Base-by-base conservation (phyloP, 2,329 filamentous ascomycete genomes). In the Fusarium brevicatenulatum region DNA sequence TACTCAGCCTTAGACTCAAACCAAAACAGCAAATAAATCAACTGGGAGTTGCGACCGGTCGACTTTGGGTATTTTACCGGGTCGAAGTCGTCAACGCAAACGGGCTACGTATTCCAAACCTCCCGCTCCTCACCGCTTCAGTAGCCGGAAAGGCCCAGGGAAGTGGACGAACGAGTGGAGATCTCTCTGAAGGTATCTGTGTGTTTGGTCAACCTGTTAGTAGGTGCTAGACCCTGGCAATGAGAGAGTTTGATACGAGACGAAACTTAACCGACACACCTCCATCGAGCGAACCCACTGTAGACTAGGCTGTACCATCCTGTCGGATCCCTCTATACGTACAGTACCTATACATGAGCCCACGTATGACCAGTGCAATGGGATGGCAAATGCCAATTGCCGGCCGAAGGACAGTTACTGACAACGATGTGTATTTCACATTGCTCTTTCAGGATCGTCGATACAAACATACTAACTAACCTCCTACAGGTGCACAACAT, bases 221-320 rank as follows among this genome's bases (percentile, higher is more conserved):
- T 28, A 57, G 43, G n/a, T 34, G 42, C 50, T 40, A 40, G 47
- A 53, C 50, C 49, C 49, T 39, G 67, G 46, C 52, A 36, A 60
- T 42, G 46, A 64, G 47, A 54, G 36, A 63, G n/a, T 28, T 64
- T 55, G 67, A 71, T 71, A 71, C 60, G 62, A 73, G 58, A 68
- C 49, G 70, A 64, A 64, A 62, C 57, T 67, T 63, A 43, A 68
- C 42, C 50, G 58, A 60, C 70, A 63, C 57, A 66, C 55, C 42
- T 57, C 55, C 55, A 64, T 53, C 54, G 42, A 68, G 53, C 54
- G 50, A 68, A 56, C 43, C 70, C 63, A 68, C 66, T 50, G 53
- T 49, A 46, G 66, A 74, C 76, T 71, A 72, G 75, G 74, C 66
- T 67, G 74, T 72, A 77, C 76, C 76, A 63, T 68, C 70, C 72